phyloP scores from a whole-genome alignment of 208 protist genomes.

The Acanthamoeba castellanii region DNA sequence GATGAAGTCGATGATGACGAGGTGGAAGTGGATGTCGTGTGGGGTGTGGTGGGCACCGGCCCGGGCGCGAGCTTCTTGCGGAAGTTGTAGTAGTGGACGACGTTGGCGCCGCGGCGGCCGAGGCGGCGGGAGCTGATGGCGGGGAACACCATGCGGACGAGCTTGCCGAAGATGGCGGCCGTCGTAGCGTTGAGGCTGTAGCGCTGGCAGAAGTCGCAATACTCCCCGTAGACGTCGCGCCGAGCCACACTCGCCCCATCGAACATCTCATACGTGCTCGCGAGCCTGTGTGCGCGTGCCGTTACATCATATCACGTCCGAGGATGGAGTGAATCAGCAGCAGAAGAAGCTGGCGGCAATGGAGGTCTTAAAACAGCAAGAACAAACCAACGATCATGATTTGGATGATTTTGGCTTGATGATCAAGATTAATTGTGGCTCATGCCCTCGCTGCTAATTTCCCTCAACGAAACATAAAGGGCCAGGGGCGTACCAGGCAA shows the following conservation, averaged over 20 bases:
- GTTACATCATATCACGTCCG: neutral
- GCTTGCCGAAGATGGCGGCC: slow-evolving; percentile 50
- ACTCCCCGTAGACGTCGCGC: slow-evolving; percentile 46
- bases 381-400: no score
- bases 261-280: slow-evolving; percentile 13
- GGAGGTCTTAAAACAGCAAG: no score
- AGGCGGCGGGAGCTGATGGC: neutral
- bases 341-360: no score
- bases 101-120: slow-evolving; percentile 14
- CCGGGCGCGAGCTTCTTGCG: neutral
- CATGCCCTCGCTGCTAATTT: no score
- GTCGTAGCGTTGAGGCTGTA: slow-evolving; percentile 1
- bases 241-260: slow-evolving; percentile 12
- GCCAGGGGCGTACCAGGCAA: neutral
- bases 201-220: slow-evolving; percentile 33
- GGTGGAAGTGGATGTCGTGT: neutral
- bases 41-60: neutral
- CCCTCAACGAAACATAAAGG: no score
- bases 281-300: neutral
- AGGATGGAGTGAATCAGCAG: neutral
- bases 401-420: neutral
- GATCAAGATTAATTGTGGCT: no score
- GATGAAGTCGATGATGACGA: neutral
- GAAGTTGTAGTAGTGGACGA: slow-evolving; percentile 65
- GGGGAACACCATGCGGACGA: slow-evolving; percentile 36